Percentiles rank a stretch among this genome's conserved stretches.
These are phyloP conservation scores for Tricholoma furcatifolium DNA, from an alignment of 768 basidiomycete genomes.

Conservation along the genomic window DNA sequence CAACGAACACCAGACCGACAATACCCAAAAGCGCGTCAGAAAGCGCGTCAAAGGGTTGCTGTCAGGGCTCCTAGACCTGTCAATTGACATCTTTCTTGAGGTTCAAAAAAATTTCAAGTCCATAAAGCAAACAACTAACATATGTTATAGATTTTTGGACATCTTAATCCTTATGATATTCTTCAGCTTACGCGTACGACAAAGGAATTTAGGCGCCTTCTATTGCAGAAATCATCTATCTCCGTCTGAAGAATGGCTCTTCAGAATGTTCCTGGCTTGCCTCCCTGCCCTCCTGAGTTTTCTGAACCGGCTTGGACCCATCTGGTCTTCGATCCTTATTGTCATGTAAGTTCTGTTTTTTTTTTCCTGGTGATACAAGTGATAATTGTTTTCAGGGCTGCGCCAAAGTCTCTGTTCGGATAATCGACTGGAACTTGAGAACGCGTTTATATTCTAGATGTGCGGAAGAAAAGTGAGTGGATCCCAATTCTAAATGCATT, in stretches of 20 bases:
- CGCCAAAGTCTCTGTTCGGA: constrained; percentile 25
- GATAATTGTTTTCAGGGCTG: no score
- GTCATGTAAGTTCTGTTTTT: constrained; percentile 40
- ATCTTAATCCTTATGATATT: constrained; percentile 48
- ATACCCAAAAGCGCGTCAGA: not conserved
- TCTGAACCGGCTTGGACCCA: constrained; percentile 50
- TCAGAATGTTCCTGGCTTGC: constrained; percentile 40
- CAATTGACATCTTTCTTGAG: constrained; percentile 44
- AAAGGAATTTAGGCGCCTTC: constrained; percentile 44
- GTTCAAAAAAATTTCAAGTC: constrained; percentile 5
- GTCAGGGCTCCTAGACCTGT: constrained; percentile 30
- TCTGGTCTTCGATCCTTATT: constrained; percentile 50
- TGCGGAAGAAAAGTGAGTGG: constrained; percentile 28
- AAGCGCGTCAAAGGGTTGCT: constrained; percentile 26
- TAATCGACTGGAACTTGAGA: constrained; percentile 36
- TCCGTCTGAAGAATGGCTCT: constrained; percentile 49
- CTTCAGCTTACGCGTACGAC: constrained; percentile 48
- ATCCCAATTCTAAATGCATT: no score
- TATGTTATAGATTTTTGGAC: constrained; percentile 45
- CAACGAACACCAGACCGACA: no score
- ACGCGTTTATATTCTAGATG: constrained; percentile 35
- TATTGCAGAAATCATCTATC: constrained; percentile 45
- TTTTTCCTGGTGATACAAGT: no score
- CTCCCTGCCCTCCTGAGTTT: constrained; percentile 46
- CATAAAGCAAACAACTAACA: no score